Evolutionary conservation across 257 asterid species (phyloP), one percentile per base, ranked within the genome.

Genomic region (Nicotiana tabacum): DNA sequence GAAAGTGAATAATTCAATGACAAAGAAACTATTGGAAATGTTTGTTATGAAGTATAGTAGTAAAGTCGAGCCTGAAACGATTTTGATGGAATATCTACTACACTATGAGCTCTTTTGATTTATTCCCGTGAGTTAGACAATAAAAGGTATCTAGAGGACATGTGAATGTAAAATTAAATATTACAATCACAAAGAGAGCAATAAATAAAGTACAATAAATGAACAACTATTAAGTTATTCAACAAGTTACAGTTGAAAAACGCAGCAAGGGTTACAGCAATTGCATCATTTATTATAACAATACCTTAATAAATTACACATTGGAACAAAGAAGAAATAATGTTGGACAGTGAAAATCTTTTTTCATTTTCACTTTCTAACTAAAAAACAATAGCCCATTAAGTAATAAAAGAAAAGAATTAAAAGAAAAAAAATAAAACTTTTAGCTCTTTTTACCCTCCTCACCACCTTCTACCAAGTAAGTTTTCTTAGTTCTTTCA

Each of bases 401-500:
- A 67, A 68, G 61, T 6, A 70, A n/a, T 8, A 11, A 33, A 1
- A 11, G 65, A 21, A 55, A 6, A 3, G 18, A 35, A 83, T 33
- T 11, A 5, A 3, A 35, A 56, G 32, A 1, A 27, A 29, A 32
- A n/a, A 0, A 17, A 76, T 5, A 16, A 30, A 0, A 39, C 16
- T 18, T 18, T 82, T 74, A 95, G 81, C 88, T 94, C 90, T 89
- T 87, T 87, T 95, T 94, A 29, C 98, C 96, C 81, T 91, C 98
- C 10, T 90, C 97, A 32, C 90, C 95, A 4, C 92, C 98, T 35
- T 87, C 94, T 77, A 60, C 93, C 30, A 93, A 66, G 81, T 96
- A 96, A 58, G 95, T 91, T 87, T 96, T 96, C 93, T 96, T 96
- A 84, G 87, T 87, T 74, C 94, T 79, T 62, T 92, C 98, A n/a